Evolutionary conservation across 768 basidiomycete genomes (phyloP).

Genomic region (Trametes elegans): DNA sequence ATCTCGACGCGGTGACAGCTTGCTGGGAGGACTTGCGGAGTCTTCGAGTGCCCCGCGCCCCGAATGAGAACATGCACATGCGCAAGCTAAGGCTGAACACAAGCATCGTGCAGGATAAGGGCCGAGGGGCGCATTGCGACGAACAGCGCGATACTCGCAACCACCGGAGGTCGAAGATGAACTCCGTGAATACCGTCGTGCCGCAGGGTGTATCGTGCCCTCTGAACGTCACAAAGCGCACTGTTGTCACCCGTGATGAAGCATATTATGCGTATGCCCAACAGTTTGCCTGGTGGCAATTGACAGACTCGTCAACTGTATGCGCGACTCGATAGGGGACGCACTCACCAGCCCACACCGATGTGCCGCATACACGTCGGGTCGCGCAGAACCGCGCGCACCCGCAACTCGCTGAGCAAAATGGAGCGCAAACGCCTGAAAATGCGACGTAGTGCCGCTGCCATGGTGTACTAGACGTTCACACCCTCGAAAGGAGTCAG

Average conservation of each 20-base stretch:
- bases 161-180: constrained; percentile 35
- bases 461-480: too few species aligned
- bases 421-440: too few species aligned
- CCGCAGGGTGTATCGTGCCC: constrained; percentile 29
- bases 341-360: too few species aligned
- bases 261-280: constrained; percentile 32
- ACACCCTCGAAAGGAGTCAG: too few species aligned
- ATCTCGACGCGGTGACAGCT: too few species aligned
- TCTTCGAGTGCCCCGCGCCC: constrained; percentile 29
- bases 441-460: too few species aligned
- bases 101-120: constrained; percentile 32
- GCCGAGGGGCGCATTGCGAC: constrained; percentile 30
- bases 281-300: too few species aligned
- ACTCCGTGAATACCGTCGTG: constrained; percentile 33
- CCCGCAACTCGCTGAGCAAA: too few species aligned
- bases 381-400: too few species aligned
- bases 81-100: constrained; percentile 28
- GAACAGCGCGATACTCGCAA: constrained; percentile 34
- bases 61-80: constrained; percentile 24
- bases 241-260: constrained; percentile 35
- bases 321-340: too few species aligned
- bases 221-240: constrained; percentile 32
- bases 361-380: too few species aligned
- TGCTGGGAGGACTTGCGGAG: constrained; percentile 31
- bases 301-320: too few species aligned